Conservation (phyloP, 1,139 yeast genomes). For the Candida sanyaensis region DNA sequence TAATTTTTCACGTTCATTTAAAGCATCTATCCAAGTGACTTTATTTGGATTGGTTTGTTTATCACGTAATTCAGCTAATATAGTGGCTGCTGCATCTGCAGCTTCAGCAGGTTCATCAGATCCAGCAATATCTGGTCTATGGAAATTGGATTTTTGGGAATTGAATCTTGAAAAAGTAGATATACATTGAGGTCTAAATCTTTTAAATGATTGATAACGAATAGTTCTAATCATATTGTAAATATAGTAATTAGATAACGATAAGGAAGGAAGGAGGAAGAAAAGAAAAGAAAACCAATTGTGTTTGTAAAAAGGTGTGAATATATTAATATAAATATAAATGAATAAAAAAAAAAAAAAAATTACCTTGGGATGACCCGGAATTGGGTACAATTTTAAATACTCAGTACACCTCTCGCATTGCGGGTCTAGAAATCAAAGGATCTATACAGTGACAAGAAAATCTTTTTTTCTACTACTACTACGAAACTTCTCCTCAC, state of each 20-base stretch:
- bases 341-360: too few species aligned
- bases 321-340: too few species aligned
- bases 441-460: too few species aligned
- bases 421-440: too few species aligned
- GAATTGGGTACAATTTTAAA: too few species aligned
- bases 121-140: conserved; percentile 41
- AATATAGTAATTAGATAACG: neutral
- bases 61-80: conserved; percentile 53
- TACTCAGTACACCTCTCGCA: too few species aligned
- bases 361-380: too few species aligned
- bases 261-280: neutral
- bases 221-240: conserved; percentile 1
- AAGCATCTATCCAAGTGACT: conserved; percentile 84
- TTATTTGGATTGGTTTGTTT: conserved; percentile 43
- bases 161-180: conserved; percentile 7
- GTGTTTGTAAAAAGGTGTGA: neutral
- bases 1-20: conserved; percentile 72
- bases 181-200: neutral
- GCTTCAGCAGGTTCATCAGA: conserved; percentile 53
- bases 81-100: conserved; percentile 72
- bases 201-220: neutral
- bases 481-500: too few species aligned
- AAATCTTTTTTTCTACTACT: too few species aligned
- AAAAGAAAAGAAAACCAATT: neutral
- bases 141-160: conserved; percentile 24